Evolutionary conservation across 305 asterid species (phyloP), one percentile per base, ranked within the genome.

Genomic region (Salvia sclarea): DNA sequence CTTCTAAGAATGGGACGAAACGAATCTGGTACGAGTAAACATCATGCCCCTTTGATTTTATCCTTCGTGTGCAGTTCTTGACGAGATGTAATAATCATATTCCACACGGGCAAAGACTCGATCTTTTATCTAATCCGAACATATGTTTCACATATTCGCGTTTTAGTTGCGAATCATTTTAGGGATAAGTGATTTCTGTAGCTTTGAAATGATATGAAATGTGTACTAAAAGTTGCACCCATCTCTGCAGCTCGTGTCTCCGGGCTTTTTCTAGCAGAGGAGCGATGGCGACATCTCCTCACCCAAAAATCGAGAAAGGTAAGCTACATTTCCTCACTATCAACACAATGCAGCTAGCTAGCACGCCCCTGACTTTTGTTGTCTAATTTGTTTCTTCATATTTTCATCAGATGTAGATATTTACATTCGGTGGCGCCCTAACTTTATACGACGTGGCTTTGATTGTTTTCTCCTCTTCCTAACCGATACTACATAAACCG

Each of bases 381-480:
- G 76, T 72, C 83, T 85, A 67, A 85, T 61, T 13, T 41, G 4
- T 44, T 58, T 66, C 72, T 54, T 66, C 80, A 47, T 78, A 45
- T 70, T 68, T 70, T 77, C 60, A 75, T 66, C 93, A 90, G 96
- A 87, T 84, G 88, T 85, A 82, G 80, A 85, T 78, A 86, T 66
- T 70, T 64, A 69, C 61, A 61, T 53, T 21, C 64, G 44, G 33
- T 81, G 69, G 70, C 25, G 69, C 41, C 41, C 88, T 82, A 78
- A 89, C 86, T 78, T 75, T 68, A 56, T 71, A 74, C 70, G 63
- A 52, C 68, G 52, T 16, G 28, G 72, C 79, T 70, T 70, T 69
- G 73, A 25, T 33, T 22, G 60, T 61, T 64, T 12, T 1, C 44
- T 10, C 20, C 40, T 69, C 69, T 61, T 78, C 75, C 66, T 61